Base-by-base conservation (phyloP, 352 stramenopile genomes). In the Saprolegnia parasitica region DNA sequence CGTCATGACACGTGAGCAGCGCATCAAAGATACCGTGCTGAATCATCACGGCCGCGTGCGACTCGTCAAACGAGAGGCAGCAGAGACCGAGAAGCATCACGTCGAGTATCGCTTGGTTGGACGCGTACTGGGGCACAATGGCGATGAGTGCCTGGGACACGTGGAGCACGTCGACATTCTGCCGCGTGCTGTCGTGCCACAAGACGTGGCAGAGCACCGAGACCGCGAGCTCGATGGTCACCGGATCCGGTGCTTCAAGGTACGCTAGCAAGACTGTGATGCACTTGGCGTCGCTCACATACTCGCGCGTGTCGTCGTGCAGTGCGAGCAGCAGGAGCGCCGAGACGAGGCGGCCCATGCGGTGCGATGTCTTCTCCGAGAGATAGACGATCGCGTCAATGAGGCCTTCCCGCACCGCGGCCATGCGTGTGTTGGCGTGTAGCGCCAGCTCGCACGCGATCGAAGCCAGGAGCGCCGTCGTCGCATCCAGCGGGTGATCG, bases 121-220 rank as follows among this genome's bases (percentile, higher is more conserved):
- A 21, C 52, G 52, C 24, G 9, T 13, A 60, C 9, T 16, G 11
- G 3, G 52, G 35, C 13, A n/a, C 70, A 6, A 87, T 73, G 16
- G 73, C 61, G 0, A 80, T 76, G 15, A 89, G 60, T 15, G 74
- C 65, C 23, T 56, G 24, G 0, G 77, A 79, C 9, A 88, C 77
- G 1, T 78, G 71, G 0, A 75, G 66, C 10, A 71, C 50, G 18
- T 86, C 71, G 0, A 88, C 50, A 8, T 71, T 62, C 3, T 18
- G 52, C 1, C 80, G 75, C 1, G 81, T 86, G 10, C 72, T 58
- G n/a, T 89, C 80, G 56, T 93, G 74, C 83, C 84, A 93, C 9
- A 74, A 76, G 15, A 93, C 57, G 24, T 78, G 74, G 52, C 80
- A 88, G 15, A 91, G 56, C 6, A 81, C 78, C 0, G 81, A 77